Evolutionary conservation across 2,329 filamentous ascomycete species (phyloP).

Genomic region (Ceratocystis eucalypticola): DNA sequence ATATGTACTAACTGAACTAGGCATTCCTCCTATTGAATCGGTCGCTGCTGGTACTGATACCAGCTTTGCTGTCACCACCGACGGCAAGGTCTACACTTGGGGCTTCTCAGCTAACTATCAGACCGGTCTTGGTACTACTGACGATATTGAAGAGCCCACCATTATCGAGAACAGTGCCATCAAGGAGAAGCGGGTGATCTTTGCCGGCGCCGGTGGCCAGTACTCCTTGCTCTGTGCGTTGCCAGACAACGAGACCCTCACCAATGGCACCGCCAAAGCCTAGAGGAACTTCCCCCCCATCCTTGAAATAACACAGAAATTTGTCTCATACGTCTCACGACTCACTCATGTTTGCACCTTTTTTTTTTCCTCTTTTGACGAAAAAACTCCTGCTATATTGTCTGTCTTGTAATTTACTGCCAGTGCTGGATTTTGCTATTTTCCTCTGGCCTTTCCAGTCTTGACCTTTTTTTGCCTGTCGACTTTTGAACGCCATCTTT

Average conservation of each 20-base stretch:
- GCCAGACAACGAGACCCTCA: slow-evolving; percentile 22
- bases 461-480: neutral
- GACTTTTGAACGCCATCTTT: neutral
- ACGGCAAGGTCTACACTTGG: slow-evolving; percentile 65
- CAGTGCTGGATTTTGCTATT: neutral
- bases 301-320: neutral
- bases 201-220: slow-evolving; percentile 78
- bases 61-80: slow-evolving; percentile 54
- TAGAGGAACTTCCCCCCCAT: neutral
- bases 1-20: neutral
- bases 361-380: neutral
- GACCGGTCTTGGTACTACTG: slow-evolving; percentile 58
- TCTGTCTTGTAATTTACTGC: neutral
- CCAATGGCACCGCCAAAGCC: slow-evolving; percentile 24
- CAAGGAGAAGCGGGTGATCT: slow-evolving; percentile 57
- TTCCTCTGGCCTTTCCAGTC: neutral
- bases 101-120: slow-evolving; percentile 71
- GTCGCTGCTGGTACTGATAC: slow-evolving; percentile 59
- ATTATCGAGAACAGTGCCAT: slow-evolving; percentile 62
- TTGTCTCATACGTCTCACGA: neutral
- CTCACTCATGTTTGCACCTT: neutral
- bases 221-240: slow-evolving; percentile 52
- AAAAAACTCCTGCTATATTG: neutral
- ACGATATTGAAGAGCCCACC: slow-evolving; percentile 51
- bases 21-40: slow-evolving; percentile 20